phyloP scores from a whole-genome alignment of 257 asterid species.

The Nicotiana sylvestris region DNA sequence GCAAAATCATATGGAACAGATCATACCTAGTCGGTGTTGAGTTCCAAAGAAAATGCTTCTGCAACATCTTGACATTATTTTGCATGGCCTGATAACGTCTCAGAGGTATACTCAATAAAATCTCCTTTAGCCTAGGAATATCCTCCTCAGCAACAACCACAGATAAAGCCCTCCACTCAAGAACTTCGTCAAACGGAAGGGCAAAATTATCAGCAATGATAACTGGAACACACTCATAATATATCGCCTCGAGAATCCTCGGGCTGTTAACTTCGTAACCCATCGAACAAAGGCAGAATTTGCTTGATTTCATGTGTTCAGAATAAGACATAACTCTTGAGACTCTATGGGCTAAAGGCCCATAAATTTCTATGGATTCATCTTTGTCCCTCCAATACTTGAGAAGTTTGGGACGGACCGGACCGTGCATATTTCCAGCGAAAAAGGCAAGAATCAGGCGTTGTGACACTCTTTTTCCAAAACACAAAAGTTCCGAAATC shows the following conservation, averaged over 20 bases:
- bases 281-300: slow-evolving; percentile 88
- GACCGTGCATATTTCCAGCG: slow-evolving; percentile 81
- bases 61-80: slow-evolving; percentile 64
- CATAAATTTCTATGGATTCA: slow-evolving; percentile 68
- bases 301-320: slow-evolving; percentile 87
- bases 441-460: slow-evolving; percentile 87
- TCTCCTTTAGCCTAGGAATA: slow-evolving; percentile 72
- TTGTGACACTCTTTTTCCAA: slow-evolving; percentile 65
- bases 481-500: neutral
- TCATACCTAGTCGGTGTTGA: slow-evolving; percentile 56
- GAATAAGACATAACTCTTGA: slow-evolving; percentile 58
- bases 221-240: slow-evolving; percentile 82
- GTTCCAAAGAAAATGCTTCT: slow-evolving; percentile 88
- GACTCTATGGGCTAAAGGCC: slow-evolving; percentile 54
- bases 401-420: slow-evolving; percentile 69
- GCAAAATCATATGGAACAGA: slow-evolving; percentile 84
- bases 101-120: slow-evolving; percentile 60
- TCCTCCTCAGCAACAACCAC: slow-evolving; percentile 66
- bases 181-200: slow-evolving; percentile 61
- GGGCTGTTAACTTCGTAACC: slow-evolving; percentile 95
- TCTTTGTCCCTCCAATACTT: slow-evolving; percentile 72
- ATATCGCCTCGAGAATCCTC: slow-evolving; percentile 82
- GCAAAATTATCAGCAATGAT: slow-evolving; percentile 71
- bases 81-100: slow-evolving; percentile 56
- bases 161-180: slow-evolving; percentile 72